Conservation (phyloP, 1,284 basidiomycete species). For the Cryptococcus maquisensis region DNA sequence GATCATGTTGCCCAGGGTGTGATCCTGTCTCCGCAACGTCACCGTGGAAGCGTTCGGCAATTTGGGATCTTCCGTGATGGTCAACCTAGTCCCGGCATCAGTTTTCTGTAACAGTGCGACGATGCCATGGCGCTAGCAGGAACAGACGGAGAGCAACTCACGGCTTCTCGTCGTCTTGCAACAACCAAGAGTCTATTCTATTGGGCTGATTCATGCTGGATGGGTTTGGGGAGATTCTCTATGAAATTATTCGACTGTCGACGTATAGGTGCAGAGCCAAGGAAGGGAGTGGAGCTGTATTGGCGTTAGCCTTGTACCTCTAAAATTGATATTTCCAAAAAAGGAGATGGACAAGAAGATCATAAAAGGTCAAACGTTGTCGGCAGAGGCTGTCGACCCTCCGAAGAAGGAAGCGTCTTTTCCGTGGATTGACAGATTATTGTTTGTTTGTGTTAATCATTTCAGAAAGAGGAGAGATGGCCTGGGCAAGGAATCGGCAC, state of each 20-base stretch:
- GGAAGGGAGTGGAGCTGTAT: background rate
- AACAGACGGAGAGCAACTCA: conserved; percentile 54
- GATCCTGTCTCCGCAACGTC: conserved; percentile 92
- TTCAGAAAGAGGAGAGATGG: no score
- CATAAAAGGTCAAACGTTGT: conserved; percentile 27
- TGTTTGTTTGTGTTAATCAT: conserved; percentile 48
- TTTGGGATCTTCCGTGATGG: conserved; percentile 91
- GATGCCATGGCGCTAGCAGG: background rate
- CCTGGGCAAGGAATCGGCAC: no score
- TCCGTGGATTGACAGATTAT: conserved; percentile 59
- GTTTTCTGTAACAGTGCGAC: background rate
- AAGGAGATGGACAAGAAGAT: conserved; percentile 9
- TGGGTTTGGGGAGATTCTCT: no score
- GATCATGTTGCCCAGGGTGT: conserved; percentile 94
- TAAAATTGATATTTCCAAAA: background rate
- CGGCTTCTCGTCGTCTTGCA: conserved; percentile 87
- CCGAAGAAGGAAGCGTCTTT: conserved; percentile 34
- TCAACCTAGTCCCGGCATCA: conserved; percentile 59
- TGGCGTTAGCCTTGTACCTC: background rate
- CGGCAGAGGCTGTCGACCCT: conserved; percentile 35
- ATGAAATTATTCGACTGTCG: conserved; percentile 1
- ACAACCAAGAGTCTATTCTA: conserved; percentile 74
- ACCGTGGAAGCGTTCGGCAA: conserved; percentile 95
- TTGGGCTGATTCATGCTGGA: conserved; percentile 81
- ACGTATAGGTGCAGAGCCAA: background rate